Conservation (phyloP, 176 grass and related monocot genomes). For the Carex scoparia region DNA sequence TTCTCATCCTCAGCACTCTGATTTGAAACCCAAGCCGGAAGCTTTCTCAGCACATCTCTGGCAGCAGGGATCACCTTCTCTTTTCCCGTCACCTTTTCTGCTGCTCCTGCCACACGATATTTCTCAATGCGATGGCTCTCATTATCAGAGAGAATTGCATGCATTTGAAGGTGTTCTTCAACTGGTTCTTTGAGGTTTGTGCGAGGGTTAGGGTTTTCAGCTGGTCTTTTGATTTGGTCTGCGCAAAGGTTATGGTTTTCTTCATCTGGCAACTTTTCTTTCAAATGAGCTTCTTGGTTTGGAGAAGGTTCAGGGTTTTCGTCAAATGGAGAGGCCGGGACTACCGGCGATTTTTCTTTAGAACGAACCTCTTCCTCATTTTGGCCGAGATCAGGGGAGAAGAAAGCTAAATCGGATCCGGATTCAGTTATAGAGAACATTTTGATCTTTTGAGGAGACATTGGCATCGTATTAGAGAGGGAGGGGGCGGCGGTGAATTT, state of each 20-base stretch:
- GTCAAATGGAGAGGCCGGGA: neutral
- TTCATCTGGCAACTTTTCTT: neutral
- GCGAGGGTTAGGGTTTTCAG: neutral
- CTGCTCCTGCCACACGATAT: neutral
- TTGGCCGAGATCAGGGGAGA: neutral
- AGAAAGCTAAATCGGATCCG: neutral
- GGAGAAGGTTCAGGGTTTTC: neutral
- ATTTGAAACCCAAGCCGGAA: neutral
- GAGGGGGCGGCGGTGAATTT: neutral
- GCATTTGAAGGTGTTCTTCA: neutral
- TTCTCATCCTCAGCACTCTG: neutral
- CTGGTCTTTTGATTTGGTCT: neutral
- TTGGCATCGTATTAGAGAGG: neutral
- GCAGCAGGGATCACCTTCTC: no score
- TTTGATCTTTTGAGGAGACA: neutral
- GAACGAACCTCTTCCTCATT: neutral
- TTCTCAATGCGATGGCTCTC: neutral
- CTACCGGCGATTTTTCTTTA: neutral
- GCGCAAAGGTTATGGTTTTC: neutral
- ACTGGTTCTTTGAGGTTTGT: neutral
- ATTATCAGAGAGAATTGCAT: neutral
- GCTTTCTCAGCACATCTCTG: neutral
- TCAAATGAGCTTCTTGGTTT: neutral
- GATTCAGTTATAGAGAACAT: conserved; percentile 11
- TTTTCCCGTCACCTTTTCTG: neutral